Conservation (phyloP, 73 alveolate species). For the Uronychia setigera region DNA sequence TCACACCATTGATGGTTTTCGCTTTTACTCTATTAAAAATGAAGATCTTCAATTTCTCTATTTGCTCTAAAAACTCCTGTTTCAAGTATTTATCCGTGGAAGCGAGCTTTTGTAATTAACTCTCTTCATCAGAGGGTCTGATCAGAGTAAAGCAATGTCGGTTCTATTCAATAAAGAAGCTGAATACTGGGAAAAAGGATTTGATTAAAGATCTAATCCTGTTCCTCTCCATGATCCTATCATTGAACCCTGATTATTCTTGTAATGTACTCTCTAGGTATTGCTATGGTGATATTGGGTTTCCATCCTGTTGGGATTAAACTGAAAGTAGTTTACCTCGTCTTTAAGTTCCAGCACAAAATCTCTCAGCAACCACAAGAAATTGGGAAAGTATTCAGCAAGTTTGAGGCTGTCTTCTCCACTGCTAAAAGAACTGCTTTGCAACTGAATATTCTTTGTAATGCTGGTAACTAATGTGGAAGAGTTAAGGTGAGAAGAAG, state of each 20-base stretch:
- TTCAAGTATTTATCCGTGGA: constrained; percentile 51
- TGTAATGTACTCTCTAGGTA: constrained; percentile 89
- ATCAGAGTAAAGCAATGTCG: constrained; percentile 98
- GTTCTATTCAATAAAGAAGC: background rate
- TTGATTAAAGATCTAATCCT: constrained; percentile 88
- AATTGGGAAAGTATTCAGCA: constrained; percentile 62
- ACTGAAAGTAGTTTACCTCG: no score
- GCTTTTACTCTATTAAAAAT: constrained; percentile 81
- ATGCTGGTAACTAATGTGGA: constrained; percentile 92
- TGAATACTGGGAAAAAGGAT: constrained; percentile 79
- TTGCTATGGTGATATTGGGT: constrained; percentile 81
- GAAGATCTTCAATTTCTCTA: constrained; percentile 74
- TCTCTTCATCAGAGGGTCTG: constrained; percentile 95
- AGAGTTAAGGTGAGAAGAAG: no score
- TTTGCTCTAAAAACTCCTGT: constrained; percentile 84
- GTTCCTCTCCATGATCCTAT: constrained; percentile 75
- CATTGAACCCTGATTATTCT: constrained; percentile 65
- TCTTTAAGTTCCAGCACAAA: constrained; percentile 91
- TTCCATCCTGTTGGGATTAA: no score
- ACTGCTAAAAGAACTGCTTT: no score
- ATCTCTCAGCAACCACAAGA: constrained; percentile 96
- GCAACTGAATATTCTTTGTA: constrained; percentile 80
- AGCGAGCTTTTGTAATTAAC: constrained; percentile 80
- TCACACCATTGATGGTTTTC: constrained; percentile 62
- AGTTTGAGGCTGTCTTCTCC: constrained; percentile 73